These are phyloP conservation scores for Quercus ilex DNA, from an alignment of 306 rosid species.

Conservation along the genomic window DNA sequence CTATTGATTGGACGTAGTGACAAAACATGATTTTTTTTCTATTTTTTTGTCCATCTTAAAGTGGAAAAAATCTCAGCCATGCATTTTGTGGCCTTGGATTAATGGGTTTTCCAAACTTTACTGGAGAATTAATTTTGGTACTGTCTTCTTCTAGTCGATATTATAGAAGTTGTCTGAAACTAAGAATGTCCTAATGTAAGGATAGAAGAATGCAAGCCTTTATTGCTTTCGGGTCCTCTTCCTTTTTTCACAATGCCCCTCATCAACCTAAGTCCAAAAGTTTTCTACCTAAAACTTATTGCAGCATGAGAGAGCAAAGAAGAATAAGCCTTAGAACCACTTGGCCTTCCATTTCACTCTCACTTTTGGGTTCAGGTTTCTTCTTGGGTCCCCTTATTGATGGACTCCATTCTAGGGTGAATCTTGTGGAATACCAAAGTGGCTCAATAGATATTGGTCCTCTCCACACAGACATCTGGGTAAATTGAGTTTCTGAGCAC, in stretches of 20 bases:
- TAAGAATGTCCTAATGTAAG: background rate
- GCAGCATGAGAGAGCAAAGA: conserved; percentile 34
- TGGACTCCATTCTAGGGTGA: conserved; percentile 80
- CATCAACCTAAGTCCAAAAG: conserved; percentile 7
- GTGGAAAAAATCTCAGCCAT: background rate
- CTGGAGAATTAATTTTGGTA: background rate
- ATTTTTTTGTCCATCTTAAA: background rate
- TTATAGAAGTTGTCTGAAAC: background rate
- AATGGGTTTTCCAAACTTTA: background rate
- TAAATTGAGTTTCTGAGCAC: conserved; percentile 11
- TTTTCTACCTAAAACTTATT: conserved; percentile 20
- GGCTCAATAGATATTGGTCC: conserved; percentile 55
- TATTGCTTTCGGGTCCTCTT: conserved; percentile 27
- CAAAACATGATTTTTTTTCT: background rate
- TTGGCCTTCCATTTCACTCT: conserved; percentile 52
- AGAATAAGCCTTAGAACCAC: conserved; percentile 30
- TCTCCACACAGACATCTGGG: conserved; percentile 66
- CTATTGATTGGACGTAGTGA: background rate
- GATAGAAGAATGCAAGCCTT: conserved; percentile 43
- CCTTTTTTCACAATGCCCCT: conserved; percentile 23
- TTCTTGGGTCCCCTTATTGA: conserved; percentile 72
- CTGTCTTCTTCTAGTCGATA: background rate
- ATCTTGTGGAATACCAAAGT: conserved; percentile 58
- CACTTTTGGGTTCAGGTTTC: conserved; percentile 71
- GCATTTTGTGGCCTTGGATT: background rate